Evolutionary conservation across 2,329 filamentous ascomycete species (phyloP).

Genomic region (Mycosphaerella arachidis): DNA sequence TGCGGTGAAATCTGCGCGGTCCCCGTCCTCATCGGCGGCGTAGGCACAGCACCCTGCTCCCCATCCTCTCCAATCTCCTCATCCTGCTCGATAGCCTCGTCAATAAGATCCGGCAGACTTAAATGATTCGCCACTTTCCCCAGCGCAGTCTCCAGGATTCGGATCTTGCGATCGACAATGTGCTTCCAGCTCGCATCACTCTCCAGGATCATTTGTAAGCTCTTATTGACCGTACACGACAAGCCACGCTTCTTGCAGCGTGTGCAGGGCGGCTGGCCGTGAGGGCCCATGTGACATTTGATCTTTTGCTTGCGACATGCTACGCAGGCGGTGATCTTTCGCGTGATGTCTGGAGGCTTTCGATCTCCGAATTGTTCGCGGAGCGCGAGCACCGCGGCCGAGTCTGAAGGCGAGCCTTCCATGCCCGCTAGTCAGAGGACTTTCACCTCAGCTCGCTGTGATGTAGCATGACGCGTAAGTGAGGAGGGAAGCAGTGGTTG

Average conservation of each 20-base stretch:
- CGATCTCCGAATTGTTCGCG: conserved; percentile 18
- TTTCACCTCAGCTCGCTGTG: background rate
- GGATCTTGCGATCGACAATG: conserved; percentile 36
- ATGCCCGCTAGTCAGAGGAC: background rate
- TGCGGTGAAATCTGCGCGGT: conserved; percentile 16
- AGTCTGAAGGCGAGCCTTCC: conserved; percentile 12
- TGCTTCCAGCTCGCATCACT: conserved; percentile 41
- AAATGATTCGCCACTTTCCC: conserved; percentile 24
- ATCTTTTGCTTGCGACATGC: conserved; percentile 41
- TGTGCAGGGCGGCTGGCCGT: conserved; percentile 36
- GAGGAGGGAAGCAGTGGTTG: too few species aligned
- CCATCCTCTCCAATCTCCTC: conserved; percentile 16
- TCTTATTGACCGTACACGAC: conserved; percentile 40
- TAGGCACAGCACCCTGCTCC: conserved; percentile 13
- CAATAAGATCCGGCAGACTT: conserved; percentile 20
- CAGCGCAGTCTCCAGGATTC: conserved; percentile 35
- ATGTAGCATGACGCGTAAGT: background rate
- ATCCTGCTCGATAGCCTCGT: conserved; percentile 23
- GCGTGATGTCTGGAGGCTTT: conserved; percentile 27
- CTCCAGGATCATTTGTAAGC: conserved; percentile 41
- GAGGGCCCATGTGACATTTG: conserved; percentile 40
- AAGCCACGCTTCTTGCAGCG: conserved; percentile 40
- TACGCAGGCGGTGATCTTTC: conserved; percentile 37
- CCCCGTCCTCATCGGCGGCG: conserved; percentile 2
- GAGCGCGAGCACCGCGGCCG: conserved; percentile 17